phyloP scores from a whole-genome alignment of 164 flowering plant genomes.

The Vitis rupestris region DNA sequence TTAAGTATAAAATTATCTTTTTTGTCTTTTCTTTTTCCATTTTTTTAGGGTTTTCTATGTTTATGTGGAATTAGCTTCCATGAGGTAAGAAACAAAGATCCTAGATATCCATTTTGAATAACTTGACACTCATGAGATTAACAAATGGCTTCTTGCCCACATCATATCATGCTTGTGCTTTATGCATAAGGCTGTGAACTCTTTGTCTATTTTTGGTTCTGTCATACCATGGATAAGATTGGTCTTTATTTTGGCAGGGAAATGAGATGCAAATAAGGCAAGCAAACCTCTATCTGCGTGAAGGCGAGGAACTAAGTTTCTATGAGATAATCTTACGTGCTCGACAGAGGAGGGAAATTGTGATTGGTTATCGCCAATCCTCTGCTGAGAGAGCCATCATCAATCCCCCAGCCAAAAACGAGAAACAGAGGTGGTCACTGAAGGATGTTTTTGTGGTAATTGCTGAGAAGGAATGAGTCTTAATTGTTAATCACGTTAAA shows the following conservation, averaged over 20 bases:
- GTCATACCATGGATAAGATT: not conserved
- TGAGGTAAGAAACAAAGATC: too few relatives aligned
- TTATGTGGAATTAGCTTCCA: too few relatives aligned
- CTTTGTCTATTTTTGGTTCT: too few relatives aligned
- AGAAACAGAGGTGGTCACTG: conserved; percentile 58
- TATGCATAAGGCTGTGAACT: too few relatives aligned
- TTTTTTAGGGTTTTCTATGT: too few relatives aligned
- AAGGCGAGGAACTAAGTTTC: conserved; percentile 76
- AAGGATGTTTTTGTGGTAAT: conserved; percentile 71
- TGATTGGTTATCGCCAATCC: conserved; percentile 64
- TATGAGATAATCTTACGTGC: conserved; percentile 70
- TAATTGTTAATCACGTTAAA: not conserved
- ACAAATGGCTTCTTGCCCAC: too few relatives aligned
- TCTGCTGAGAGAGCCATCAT: conserved; percentile 72
- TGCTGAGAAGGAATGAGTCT: conserved; percentile 52
- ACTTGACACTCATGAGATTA: too few relatives aligned
- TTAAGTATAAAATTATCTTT: too few relatives aligned
- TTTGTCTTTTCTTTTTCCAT: too few relatives aligned
- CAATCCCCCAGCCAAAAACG: conserved; percentile 67
- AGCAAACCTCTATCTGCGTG: conserved; percentile 65
- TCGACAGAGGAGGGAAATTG: conserved; percentile 69
- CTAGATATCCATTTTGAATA: too few relatives aligned
- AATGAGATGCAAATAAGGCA: conserved; percentile 79
- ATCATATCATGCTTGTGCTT: too few relatives aligned
- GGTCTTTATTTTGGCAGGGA: conserved; percentile 44